A percentile compares a stretch with the other conserved stretches of the same genome.
Conservation (phyloP, 257 asterid species). For the Salvia rosmarinus region DNA sequence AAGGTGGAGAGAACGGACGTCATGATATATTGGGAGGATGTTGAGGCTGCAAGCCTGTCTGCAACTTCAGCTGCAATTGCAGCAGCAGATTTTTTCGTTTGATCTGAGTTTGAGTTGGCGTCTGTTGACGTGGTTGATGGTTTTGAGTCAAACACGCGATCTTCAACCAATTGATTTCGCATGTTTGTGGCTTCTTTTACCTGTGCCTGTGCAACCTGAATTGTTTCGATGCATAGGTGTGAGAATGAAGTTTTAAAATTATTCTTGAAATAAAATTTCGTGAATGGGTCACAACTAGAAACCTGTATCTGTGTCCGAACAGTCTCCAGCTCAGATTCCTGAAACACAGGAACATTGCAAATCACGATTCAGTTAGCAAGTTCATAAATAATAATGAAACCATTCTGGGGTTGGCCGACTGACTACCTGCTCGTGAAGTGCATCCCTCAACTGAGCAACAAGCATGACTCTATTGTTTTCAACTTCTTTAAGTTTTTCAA, state of each 20-base stretch:
- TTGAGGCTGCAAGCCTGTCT: conserved; percentile 83
- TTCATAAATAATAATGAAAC: neutral
- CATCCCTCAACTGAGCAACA: conserved; percentile 71
- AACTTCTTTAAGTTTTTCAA: conserved; percentile 69
- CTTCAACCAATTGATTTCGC: conserved; percentile 59
- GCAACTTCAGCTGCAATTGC: conserved; percentile 91
- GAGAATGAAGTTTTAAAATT: neutral
- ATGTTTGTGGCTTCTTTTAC: conserved; percentile 63
- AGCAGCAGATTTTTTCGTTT: conserved; percentile 69
- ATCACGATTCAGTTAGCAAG: conserved; percentile 13
- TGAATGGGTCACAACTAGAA: neutral
- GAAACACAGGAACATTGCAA: conserved; percentile 29
- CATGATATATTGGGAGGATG: conserved; percentile 88
- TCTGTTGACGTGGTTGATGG: conserved; percentile 37
- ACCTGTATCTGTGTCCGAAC: conserved; percentile 91
- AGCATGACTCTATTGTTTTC: conserved; percentile 74
- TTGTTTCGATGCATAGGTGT: conserved; percentile 14
- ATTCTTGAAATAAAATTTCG: conserved; percentile 16
- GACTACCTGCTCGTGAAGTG: conserved; percentile 76
- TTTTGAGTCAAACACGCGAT: conserved; percentile 50
- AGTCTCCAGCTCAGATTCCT: conserved; percentile 95
- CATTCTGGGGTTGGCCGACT: neutral
- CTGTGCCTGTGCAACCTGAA: conserved; percentile 85
- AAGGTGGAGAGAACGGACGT: conserved; percentile 81
- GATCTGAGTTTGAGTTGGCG: conserved; percentile 40